phyloP scores from a whole-genome alignment of 257 asterid species.

The Misopates orontium region DNA sequence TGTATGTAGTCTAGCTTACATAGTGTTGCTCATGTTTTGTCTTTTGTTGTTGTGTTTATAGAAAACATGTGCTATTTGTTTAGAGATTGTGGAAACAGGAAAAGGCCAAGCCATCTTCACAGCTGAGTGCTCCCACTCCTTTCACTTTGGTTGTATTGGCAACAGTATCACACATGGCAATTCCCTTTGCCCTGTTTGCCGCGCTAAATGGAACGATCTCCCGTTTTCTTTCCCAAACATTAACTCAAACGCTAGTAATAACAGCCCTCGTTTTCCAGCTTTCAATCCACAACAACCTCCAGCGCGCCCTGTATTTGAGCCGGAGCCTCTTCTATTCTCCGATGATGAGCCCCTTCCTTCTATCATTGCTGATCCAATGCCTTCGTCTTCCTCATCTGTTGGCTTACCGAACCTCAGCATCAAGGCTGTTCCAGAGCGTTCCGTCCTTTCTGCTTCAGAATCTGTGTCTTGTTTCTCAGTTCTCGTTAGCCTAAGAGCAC shows the following conservation, averaged over 20 bases:
- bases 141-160: constrained; percentile 26
- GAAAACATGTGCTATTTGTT: constrained; percentile 28
- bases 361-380: too few species aligned
- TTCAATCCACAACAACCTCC: too few species aligned
- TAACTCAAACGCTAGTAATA: background rate
- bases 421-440: constrained; percentile 31
- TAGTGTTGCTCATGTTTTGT: too few species aligned
- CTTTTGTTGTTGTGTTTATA: background rate
- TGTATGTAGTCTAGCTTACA: too few species aligned
- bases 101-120: background rate
- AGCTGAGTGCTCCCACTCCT: background rate
- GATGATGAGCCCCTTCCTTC: constrained; percentile 16
- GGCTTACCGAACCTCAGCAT: constrained; percentile 18
- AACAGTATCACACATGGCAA: constrained; percentile 20
- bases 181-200: constrained; percentile 26
- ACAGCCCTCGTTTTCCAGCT: too few species aligned
- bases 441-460: constrained; percentile 33
- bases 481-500: constrained; percentile 30
- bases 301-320: too few species aligned
- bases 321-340: constrained; percentile 2
- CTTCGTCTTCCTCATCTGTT: background rate
- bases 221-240: constrained; percentile 15
- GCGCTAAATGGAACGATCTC: constrained; percentile 26
- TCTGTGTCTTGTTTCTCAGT: constrained; percentile 25
- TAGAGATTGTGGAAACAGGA: constrained; percentile 18